A percentile compares a stretch with the other conserved stretches of the same genome.
Conservation (phyloP, 768 basidiomycete species). For the Kwoniella sp. region DNA sequence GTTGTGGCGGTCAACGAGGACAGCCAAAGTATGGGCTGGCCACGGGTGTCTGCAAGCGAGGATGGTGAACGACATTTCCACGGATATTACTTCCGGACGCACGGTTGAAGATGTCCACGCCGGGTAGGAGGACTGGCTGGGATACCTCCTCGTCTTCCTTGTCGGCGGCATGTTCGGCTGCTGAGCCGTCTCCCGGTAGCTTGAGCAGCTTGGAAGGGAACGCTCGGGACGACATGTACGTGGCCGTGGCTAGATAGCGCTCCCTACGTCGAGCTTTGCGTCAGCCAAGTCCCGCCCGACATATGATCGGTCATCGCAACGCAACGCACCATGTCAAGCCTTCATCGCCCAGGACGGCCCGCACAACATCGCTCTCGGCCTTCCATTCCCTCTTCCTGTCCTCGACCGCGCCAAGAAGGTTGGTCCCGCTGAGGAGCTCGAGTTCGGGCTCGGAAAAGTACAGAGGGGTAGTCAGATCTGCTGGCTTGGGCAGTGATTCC, state of each 20-base stretch:
- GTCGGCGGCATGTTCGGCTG: conserved; percentile 24
- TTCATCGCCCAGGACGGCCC: conserved; percentile 48
- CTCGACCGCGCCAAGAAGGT: conserved; percentile 69
- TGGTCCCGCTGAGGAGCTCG: conserved; percentile 67
- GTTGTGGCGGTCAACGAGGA: conserved; percentile 44
- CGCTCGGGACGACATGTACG: conserved; percentile 78
- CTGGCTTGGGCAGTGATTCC: conserved; percentile 59
- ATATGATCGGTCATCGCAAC: no score
- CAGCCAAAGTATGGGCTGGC: conserved; percentile 76
- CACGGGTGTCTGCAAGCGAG: conserved; percentile 57
- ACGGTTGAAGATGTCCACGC: conserved; percentile 77
- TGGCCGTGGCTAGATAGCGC: conserved; percentile 65
- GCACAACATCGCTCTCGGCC: conserved; percentile 62
- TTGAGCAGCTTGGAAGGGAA: conserved; percentile 82
- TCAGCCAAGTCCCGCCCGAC: background rate
- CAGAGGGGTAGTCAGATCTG: conserved; percentile 65
- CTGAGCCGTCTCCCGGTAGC: conserved; percentile 53
- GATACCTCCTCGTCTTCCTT: conserved; percentile 30
- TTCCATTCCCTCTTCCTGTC: conserved; percentile 65
- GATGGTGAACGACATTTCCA: background rate
- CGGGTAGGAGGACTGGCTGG: conserved; percentile 77
- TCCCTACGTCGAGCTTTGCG: conserved; percentile 56
- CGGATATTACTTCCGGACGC: conserved; percentile 3
- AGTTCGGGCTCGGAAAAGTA: conserved; percentile 66
- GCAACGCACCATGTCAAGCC: conserved; percentile 64